These are phyloP conservation scores for Adansonia rubrostipa DNA, from an alignment of 441 rosid genomes.

Conservation along the genomic window DNA sequence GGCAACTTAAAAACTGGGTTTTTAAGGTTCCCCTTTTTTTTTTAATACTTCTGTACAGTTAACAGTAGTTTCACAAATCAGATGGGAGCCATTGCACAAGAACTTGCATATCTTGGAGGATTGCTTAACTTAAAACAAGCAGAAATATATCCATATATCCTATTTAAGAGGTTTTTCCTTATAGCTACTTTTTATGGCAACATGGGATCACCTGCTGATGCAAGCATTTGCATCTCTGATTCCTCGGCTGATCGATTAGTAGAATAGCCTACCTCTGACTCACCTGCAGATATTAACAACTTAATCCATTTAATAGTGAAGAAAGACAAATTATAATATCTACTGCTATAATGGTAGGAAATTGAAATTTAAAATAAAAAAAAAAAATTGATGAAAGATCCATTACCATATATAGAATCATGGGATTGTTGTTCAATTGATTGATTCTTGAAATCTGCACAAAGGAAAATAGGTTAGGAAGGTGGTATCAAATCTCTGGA, in stretches of 20 bases:
- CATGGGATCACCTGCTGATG: constrained; percentile 78
- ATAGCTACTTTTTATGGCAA: constrained; percentile 44
- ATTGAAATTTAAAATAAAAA: background rate
- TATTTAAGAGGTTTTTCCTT: constrained; percentile 19
- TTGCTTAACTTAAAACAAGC: constrained; percentile 27
- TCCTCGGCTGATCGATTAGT: constrained; percentile 51
- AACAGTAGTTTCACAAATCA: constrained; percentile 37
- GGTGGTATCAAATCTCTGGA: constrained; percentile 21
- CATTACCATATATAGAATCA: constrained; percentile 42
- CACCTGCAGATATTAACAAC: constrained; percentile 49
- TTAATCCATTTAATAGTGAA: constrained; percentile 17
- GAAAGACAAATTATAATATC: constrained; percentile 17
- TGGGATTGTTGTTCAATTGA: constrained; percentile 41
- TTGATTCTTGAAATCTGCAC: constrained; percentile 48
- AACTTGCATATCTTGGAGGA: constrained; percentile 31
- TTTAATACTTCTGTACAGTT: constrained; percentile 51
- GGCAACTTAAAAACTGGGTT: constrained; percentile 37
- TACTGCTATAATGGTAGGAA: background rate
- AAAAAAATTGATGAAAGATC: constrained; percentile 28
- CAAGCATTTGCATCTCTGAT: constrained; percentile 63
- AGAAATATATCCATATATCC: constrained; percentile 24
- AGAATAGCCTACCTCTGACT: constrained; percentile 48
- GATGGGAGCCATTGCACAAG: constrained; percentile 35
- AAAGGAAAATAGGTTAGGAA: constrained; percentile 22
- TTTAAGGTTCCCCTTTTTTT: constrained; percentile 21